Percentiles rank a stretch among this genome's conserved stretches.
Evolutionary conservation across 768 basidiomycete species (phyloP).

Genomic region (Tulasnella calospora): DNA sequence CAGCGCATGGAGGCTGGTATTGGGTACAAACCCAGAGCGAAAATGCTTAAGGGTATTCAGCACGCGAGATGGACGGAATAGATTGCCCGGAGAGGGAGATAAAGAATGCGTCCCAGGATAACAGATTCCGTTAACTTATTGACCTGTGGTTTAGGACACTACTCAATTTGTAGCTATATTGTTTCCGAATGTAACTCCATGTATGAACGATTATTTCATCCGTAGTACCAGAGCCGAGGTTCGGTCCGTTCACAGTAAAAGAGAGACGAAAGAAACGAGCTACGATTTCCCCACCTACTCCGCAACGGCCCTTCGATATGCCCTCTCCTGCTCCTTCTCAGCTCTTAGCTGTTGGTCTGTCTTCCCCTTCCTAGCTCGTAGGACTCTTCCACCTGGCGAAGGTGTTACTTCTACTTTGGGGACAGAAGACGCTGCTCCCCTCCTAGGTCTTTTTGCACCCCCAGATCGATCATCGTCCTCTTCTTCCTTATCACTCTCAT

Average conservation of each 20-base stretch:
- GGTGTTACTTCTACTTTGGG: conserved; percentile 31
- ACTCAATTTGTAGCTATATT: too few relatives aligned
- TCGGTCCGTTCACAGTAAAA: too few relatives aligned
- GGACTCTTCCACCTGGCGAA: conserved; percentile 42
- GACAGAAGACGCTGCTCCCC: background rate
- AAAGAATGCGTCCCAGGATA: background rate
- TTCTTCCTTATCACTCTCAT: conserved; percentile 30
- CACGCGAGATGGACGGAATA: conserved; percentile 13
- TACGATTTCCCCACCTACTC: conserved; percentile 33
- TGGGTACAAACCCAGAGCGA: conserved; percentile 19
- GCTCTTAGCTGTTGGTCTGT: conserved; percentile 46
- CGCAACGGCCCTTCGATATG: conserved; percentile 46
- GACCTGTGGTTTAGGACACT: background rate
- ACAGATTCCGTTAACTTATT: background rate
- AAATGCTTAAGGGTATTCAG: conserved; percentile 6
- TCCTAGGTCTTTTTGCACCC: conserved; percentile 3
- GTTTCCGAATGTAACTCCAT: too few relatives aligned
- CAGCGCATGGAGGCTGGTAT: conserved; percentile 25
- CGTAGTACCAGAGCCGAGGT: too few relatives aligned
- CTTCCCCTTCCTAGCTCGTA: conserved; percentile 58
- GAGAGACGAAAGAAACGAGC: too few relatives aligned
- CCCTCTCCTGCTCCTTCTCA: conserved; percentile 50
- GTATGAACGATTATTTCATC: too few relatives aligned
- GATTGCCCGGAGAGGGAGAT: background rate
- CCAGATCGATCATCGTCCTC: background rate